phyloP scores from a whole-genome alignment of 768 basidiomycete genomes.

The Podaxis sp. region DNA sequence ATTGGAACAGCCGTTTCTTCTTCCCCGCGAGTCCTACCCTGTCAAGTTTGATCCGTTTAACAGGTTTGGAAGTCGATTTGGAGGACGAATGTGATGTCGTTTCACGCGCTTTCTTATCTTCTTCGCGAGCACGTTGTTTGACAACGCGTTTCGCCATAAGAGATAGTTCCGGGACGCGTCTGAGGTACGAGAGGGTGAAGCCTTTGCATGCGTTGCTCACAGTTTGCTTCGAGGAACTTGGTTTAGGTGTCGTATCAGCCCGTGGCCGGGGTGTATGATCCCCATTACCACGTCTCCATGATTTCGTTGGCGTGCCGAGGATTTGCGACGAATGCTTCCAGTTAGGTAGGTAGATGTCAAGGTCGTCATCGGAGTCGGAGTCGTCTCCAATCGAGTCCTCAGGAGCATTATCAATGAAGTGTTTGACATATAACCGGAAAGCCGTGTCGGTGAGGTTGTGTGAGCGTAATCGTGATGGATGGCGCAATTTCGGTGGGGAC shows the following conservation, averaged over 20 bases:
- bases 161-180: slow-evolving; percentile 73
- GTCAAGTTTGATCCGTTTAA: slow-evolving; percentile 7
- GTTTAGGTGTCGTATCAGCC: slow-evolving; percentile 9
- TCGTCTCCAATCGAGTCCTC: slow-evolving; percentile 4
- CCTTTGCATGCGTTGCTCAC: slow-evolving; percentile 32
- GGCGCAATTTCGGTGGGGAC: slow-evolving; percentile 56
- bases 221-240: not conserved
- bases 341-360: not conserved
- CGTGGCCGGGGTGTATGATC: slow-evolving; percentile 1
- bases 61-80: slow-evolving; percentile 5
- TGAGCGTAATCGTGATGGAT: slow-evolving; percentile 68
- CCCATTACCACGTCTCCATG: slow-evolving; percentile 14
- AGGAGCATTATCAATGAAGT: slow-evolving; percentile 70
- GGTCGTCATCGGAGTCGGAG: slow-evolving; percentile 12
- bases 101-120: slow-evolving; percentile 34
- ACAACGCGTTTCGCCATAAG: slow-evolving; percentile 66
- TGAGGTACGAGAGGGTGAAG: slow-evolving; percentile 73
- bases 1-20: slow-evolving; percentile 68
- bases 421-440: slow-evolving; percentile 75
- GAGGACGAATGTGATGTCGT: not conserved
- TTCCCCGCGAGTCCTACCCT: slow-evolving; percentile 31
- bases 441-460: slow-evolving; percentile 69
- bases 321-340: slow-evolving; percentile 8
- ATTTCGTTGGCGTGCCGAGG: slow-evolving; percentile 39
- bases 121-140: slow-evolving; percentile 51